These are phyloP conservation scores for Medicago arabica DNA, from an alignment of 306 rosid genomes.

Conservation along the genomic window DNA sequence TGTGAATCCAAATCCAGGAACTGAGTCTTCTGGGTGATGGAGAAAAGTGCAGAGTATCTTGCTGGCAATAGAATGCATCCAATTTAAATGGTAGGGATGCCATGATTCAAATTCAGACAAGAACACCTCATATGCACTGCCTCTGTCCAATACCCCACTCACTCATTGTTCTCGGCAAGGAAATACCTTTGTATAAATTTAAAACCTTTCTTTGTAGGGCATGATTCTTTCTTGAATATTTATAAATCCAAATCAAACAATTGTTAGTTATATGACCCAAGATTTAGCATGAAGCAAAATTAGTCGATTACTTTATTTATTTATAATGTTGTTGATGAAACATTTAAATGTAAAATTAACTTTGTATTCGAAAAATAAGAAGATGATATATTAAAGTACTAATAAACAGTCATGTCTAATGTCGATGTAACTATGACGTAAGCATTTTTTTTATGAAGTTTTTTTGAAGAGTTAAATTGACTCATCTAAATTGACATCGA, in stretches of 20 bases:
- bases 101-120: constrained; percentile 25
- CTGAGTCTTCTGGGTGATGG: constrained; percentile 12
- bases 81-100: constrained; percentile 9
- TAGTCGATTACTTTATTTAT: too few relatives aligned
- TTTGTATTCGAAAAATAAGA: too few relatives aligned
- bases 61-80: background rate
- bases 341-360: too few relatives aligned
- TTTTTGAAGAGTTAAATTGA: too few relatives aligned
- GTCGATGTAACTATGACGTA: too few relatives aligned
- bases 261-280: too few relatives aligned
- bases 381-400: too few relatives aligned
- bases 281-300: too few relatives aligned
- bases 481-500: too few relatives aligned
- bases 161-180: background rate
- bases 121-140: constrained; percentile 1
- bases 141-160: constrained; percentile 8
- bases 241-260: background rate
- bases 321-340: too few relatives aligned
- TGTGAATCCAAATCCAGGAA: constrained; percentile 41
- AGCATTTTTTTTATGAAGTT: too few relatives aligned
- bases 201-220: background rate
- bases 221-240: background rate
- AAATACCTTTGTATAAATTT: background rate
- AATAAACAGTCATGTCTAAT: too few relatives aligned
- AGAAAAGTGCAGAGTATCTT: background rate